Percentiles rank a stretch among this genome's conserved stretches.
Evolutionary conservation across 176 grass and related monocot genomes (phyloP).

Genomic region (Aechmea fasciata): DNA sequence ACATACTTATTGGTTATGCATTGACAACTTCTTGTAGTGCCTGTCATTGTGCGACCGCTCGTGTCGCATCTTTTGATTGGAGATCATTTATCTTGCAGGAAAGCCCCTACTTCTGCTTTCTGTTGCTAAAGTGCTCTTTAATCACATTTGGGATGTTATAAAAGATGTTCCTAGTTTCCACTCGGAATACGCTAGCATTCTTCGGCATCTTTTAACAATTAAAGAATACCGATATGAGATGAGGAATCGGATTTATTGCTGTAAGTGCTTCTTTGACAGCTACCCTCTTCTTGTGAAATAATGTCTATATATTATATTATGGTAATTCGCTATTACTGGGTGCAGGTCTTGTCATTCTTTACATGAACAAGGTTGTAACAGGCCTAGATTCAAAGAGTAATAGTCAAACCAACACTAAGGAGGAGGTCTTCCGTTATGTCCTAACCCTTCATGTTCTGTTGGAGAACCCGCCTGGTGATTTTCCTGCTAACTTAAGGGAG

Average conservation of each 20-base stretch:
- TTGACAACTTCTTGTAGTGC: neutral
- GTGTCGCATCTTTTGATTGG: conserved; percentile 13
- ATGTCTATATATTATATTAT: conserved; percentile 9
- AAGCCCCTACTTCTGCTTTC: conserved; percentile 40
- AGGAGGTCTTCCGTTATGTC: conserved; percentile 61
- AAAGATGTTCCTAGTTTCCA: conserved; percentile 62
- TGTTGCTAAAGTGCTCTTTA: conserved; percentile 61
- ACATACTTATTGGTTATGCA: too few species aligned
- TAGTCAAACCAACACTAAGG: conserved; percentile 48
- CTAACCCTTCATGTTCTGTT: conserved; percentile 64
- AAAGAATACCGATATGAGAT: conserved; percentile 72
- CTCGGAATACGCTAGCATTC: conserved; percentile 54
- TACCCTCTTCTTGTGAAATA: conserved; percentile 3
- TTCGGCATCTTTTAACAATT: conserved; percentile 57
- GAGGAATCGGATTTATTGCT: conserved; percentile 56
- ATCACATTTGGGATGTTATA: conserved; percentile 62
- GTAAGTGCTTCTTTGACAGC: conserved; percentile 32
- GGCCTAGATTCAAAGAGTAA: conserved; percentile 36
- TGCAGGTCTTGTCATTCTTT: conserved; percentile 46
- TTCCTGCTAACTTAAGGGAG: conserved; percentile 53
- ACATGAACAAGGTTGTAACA: conserved; percentile 36
- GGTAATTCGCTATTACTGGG: conserved; percentile 6
- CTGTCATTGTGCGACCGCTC: neutral
- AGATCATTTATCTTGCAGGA: conserved; percentile 39
- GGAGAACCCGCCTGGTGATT: conserved; percentile 84